Percentiles rank a stretch among this genome's conserved stretches.
phyloP scores from a whole-genome alignment of 1,284 basidiomycete species.

The Leccinum pachyderme region DNA sequence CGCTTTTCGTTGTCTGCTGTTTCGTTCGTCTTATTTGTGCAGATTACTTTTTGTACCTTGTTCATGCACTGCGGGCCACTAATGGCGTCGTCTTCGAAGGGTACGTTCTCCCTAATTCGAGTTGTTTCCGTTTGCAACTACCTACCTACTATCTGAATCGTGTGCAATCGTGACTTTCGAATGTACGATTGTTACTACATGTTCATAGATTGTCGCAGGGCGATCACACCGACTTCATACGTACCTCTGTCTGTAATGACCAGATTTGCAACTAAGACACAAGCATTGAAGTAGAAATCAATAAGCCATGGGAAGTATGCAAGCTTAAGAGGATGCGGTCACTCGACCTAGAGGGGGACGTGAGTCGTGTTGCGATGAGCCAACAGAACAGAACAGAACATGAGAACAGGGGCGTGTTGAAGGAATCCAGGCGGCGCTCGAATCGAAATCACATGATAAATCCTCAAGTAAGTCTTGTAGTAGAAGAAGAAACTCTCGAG shows the following conservation, averaged over 20 bases:
- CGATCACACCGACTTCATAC: neutral
- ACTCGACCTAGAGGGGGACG: too few relatives aligned
- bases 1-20: slow-evolving; percentile 3
- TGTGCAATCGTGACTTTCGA: neutral
- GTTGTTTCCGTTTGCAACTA: neutral
- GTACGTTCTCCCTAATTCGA: neutral
- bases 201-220: neutral
- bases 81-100: slow-evolving; percentile 4
- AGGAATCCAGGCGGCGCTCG: neutral
- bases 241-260: neutral
- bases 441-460: neutral
- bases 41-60: neutral
- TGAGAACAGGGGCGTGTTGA: neutral
- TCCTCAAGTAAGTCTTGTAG: neutral
- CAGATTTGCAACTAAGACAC: neutral
- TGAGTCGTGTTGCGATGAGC: neutral
- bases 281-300: neutral
- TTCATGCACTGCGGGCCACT: slow-evolving; percentile 1
- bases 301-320: neutral
- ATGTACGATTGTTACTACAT: neutral
- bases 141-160: neutral
- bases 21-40: slow-evolving; percentile 8
- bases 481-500: neutral
- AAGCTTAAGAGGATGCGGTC: too few relatives aligned
- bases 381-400: too few relatives aligned